phyloP scores from a whole-genome alignment of 202 grass and related monocot genomes.

The Carex arenaria region DNA sequence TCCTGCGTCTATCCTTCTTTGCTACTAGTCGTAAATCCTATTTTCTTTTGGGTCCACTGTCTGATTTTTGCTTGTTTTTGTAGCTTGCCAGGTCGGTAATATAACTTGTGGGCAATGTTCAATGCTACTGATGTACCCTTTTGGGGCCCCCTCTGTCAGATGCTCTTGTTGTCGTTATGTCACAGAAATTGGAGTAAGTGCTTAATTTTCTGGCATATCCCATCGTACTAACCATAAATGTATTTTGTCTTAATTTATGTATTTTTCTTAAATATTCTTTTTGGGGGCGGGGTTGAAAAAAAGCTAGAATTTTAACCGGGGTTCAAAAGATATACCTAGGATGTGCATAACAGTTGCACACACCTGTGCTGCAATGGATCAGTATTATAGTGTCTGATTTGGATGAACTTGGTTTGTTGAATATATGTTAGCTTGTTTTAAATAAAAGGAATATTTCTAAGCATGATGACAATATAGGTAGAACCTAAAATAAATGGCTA shows the following conservation, averaged over 20 bases:
- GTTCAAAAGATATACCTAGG: not conserved
- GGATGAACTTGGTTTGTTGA: not conserved
- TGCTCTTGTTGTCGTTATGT: constrained; percentile 65
- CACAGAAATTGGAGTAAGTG: constrained; percentile 81
- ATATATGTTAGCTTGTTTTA: not conserved
- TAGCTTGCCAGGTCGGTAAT: constrained; percentile 76
- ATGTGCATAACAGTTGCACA: not conserved
- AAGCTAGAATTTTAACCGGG: not conserved
- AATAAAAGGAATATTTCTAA: not conserved
- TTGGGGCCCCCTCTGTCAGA: constrained; percentile 62
- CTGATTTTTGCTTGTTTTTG: constrained; percentile 31
- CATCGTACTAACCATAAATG: not conserved
- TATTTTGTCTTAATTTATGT: not conserved
- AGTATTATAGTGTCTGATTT: not conserved
- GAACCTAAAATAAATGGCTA: not conserved
- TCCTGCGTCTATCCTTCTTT: not conserved
- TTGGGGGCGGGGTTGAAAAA: not conserved
- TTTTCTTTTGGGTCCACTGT: not conserved
- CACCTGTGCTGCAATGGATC: not conserved
- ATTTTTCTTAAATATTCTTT: not conserved
- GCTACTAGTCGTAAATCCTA: not conserved
- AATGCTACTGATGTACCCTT: constrained; percentile 76
- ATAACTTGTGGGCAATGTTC: constrained; percentile 60
- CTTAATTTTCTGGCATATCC: not conserved
- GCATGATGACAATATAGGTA: not conserved